Base-by-base conservation (phyloP, 768 basidiomycete genomes). In the Kwoniella europaea region DNA sequence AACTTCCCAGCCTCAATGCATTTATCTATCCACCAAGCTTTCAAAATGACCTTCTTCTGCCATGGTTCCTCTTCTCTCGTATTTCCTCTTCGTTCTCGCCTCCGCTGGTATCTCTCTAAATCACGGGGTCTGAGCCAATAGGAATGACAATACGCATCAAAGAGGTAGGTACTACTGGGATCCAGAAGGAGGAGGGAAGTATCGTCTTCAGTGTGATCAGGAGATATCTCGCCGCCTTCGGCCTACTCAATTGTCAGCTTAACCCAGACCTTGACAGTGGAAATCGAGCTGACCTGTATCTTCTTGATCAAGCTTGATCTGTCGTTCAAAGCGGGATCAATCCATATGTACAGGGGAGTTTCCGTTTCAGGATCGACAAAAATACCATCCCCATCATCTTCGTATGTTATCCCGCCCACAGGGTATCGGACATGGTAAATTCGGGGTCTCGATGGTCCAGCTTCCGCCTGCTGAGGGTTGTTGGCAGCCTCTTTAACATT, bases 131-230 rank as follows among this genome's bases (percentile, higher is more conserved):
- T 13, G 1, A 79, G 67, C 78, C 78, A 79, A 10, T 61, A 61
- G 2, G 78, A 74, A 70, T 79, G 78, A 59, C 74, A 76, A 50
- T 75, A 75, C 56, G 56, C 52, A 53, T 75, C 74, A 52, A 75
- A 75, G 24, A 75, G 20, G 15, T 65, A 60, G 13, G 54, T 65
- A 59, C 71, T 75, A 10, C 24, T 55, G 1, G 74, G 74, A 24
- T 65, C 56, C 0, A 75, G 69, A 13, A 75, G 63, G 43, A 75
- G 42, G 1, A 75, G 27, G n/a, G 56, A 53, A 1, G 71, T 72
- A 4, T 43, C 53, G 16, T 65, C 68, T 10, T 57, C 57, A n/a
- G 46, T 54, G 55, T 69, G 71, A 27, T 55, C 58, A 10, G 68
- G 18, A 10, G 68, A 72, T 20, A 68, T 68, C 12, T 35, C 41